Conservation (phyloP, 2,329 filamentous ascomycete species). For the Fusarium sp. region DNA sequence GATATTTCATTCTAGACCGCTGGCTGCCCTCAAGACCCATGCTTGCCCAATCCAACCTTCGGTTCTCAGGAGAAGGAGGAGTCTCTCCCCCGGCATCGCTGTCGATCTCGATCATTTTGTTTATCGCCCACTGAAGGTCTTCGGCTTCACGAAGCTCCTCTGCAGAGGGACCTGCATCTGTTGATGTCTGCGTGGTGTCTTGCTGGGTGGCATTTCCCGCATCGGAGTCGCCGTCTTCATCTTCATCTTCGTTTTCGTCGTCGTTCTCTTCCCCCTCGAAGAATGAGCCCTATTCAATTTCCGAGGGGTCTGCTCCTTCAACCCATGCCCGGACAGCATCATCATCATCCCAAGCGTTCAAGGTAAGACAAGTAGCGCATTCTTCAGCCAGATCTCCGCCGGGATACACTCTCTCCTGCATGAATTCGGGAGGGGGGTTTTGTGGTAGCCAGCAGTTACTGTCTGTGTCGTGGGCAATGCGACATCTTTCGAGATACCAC, state of each 20-base stretch:
- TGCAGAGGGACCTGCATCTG: neutral
- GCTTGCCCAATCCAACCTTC: neutral
- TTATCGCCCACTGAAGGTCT: neutral
- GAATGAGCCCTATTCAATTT: neutral
- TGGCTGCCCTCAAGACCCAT: neutral
- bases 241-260: neutral
- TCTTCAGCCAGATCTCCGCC: neutral
- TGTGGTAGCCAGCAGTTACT: slow-evolving; percentile 39
- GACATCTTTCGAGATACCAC: slow-evolving; percentile 34
- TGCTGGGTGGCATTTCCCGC: neutral
- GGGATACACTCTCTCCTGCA: slow-evolving; percentile 22
- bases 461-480: slow-evolving; percentile 1
- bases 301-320: neutral
- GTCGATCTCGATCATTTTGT: neutral
- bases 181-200: neutral
- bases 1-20: neutral
- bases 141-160: neutral
- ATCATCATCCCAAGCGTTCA: neutral
- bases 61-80: neutral
- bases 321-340: neutral
- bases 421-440: neutral
- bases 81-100: neutral
- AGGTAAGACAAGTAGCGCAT: neutral
- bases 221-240: neutral
- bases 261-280: neutral